Evolutionary conservation across 768 basidiomycete genomes (phyloP), one percentile per base, ranked within the genome.

Genomic region (Leucosporidium scottii): DNA sequence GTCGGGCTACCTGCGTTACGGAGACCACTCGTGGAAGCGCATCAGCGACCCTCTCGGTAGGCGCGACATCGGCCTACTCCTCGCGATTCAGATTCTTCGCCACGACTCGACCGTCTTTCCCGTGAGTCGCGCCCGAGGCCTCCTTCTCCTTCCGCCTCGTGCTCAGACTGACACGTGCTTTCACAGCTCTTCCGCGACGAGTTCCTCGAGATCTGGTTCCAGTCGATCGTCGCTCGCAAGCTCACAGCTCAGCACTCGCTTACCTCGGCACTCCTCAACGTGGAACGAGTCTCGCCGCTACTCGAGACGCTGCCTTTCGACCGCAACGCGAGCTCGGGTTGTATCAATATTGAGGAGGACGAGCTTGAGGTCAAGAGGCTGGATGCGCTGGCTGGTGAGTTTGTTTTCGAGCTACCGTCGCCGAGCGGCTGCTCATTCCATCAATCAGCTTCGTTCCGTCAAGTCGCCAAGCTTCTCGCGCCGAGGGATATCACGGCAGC

Each of bases 1-100:
- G 90, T 74, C 81, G 0, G 75, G 79, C 15, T 88, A 84, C 76
- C 78, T 88, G 70, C 79, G 81, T 15, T 79, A 79, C 59, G 85
- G 83, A 3, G 77, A 81, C 17, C 80, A 84, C 65, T 84, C 84
- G 31, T 85, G 83, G 83, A 79, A 82, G 65, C 79, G 83, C n/a
- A 80, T 87, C 61, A 81, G 81, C 55, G 81, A 86, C 50, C 76
- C 81, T 9, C 76, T 79, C 23, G 82, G 83, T 67, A 82, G 84
- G 7, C 82, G 83, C 47, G 81, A 86, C 60, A 82, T 89, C 50
- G 83, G 86, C 17, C 74, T 90, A 65, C 82, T 84, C 28, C 84
- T 90, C 75, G 84, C 31, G n/a, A 21, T 59, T 39, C 62, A 50
- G 59, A 70, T 75, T 50, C 69, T 73, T 36, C 25, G 54, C 47